Base-by-base conservation (phyloP, 805 yeast genomes). In the Wickerhamiella spandovensis region DNA sequence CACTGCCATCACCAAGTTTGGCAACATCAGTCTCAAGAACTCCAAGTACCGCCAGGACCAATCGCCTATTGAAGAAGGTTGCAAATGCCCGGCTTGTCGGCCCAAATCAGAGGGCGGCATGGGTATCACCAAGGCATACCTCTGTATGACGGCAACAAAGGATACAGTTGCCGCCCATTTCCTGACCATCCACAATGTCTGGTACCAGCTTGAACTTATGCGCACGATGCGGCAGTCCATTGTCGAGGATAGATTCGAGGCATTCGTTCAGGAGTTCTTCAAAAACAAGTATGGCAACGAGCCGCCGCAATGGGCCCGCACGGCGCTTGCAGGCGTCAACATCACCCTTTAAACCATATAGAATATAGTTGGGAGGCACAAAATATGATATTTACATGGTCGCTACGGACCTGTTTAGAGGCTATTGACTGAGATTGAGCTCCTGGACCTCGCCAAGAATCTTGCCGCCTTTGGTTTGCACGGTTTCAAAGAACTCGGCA, bases 401-500 rank as follows among this genome's bases (percentile, higher is more conserved):
- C 32, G 12, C 32, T 8, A 28, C 8, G 32, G 12, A 9, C 8
- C 12, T 25, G 15, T 9, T 15, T 28, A 28, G 15, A 23, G n/a
- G n/a, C 10, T 23, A 43, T 13, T 23, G 22, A n/a, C 28, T 18
- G 24, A 44, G 46, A 23, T 44, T 24, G 15, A 46, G 30, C n/a
- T 24, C 21, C 15, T 42, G 18, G 24, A 50, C 49, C 52, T 25
- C 47, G 52, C 17, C 32, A 25, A n/a, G 21, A 12, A 25, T 45
- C 23, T 22, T 20, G 13, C 8, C 23, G 21, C 77, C 72, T 54
- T 72, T 73, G 44, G 67, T 66, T 50, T 71, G 62, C 53, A 84
- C 62, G 24, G 69, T 67, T 17, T 69, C 68, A 66, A 83, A 84
- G 58, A 78, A 82, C 9, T 67, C 67, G 50, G 70, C 67, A 48